A percentile compares a stretch with the other conserved stretches of the same genome.
Evolutionary conservation across 2,329 filamentous ascomycete species (phyloP).

Genomic region (Colletotrichum agaves): DNA sequence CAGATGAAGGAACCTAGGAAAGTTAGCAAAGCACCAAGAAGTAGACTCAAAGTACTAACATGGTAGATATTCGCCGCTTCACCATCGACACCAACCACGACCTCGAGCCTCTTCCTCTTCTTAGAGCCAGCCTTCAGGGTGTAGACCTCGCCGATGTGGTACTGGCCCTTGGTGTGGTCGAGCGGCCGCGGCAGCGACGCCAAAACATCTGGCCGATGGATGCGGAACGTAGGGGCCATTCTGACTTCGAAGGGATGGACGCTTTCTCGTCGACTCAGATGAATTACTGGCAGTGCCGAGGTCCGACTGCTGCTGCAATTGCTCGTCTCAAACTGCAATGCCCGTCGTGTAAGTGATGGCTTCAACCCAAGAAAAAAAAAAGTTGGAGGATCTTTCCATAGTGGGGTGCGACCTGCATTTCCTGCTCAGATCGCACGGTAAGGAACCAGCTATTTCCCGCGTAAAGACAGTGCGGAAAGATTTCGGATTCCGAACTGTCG

Average conservation of each 20-base stretch:
- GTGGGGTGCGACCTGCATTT: conserved; percentile 22
- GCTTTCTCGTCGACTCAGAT: background rate
- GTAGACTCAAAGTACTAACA: conserved; percentile 52
- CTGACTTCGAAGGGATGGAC: conserved; percentile 22
- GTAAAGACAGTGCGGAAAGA: conserved; percentile 9
- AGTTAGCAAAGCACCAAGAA: conserved; percentile 37
- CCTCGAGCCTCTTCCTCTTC: conserved; percentile 71
- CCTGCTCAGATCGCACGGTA: background rate
- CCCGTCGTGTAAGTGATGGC: conserved; percentile 33
- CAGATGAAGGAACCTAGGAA: conserved; percentile 67
- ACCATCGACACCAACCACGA: conserved; percentile 72
- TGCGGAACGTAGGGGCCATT: conserved; percentile 70
- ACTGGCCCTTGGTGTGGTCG: conserved; percentile 57
- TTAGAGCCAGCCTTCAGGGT: conserved; percentile 67
- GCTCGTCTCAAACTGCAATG: conserved; percentile 11
- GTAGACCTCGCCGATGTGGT: conserved; percentile 70
- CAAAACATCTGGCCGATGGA: conserved; percentile 73
- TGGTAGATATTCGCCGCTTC: conserved; percentile 75
- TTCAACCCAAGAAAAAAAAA: conserved; percentile 35
- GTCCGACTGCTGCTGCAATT: conserved; percentile 26
- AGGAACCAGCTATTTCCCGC: no score
- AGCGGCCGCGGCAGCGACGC: conserved; percentile 69
- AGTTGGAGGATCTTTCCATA: conserved; percentile 26
- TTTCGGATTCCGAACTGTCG: background rate
- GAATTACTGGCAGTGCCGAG: conserved; percentile 1